Evolutionary conservation across 768 basidiomycete genomes (phyloP).

Genomic region (Agrocybe pediades): DNA sequence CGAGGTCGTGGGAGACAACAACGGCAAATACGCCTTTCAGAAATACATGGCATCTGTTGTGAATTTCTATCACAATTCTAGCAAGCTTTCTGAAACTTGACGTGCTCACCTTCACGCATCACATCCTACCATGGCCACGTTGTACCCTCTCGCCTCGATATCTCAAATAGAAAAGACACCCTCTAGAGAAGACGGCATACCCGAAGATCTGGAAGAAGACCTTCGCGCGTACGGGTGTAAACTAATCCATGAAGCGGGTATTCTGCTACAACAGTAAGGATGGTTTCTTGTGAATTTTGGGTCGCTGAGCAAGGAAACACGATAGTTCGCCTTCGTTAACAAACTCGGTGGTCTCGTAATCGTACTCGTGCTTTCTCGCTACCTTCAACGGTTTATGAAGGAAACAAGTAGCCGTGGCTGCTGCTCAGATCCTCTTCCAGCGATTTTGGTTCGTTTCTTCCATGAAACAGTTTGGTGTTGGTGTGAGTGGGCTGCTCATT

Average conservation of each 20-base stretch:
- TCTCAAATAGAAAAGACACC: constrained; percentile 80
- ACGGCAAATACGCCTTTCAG: too few relatives aligned
- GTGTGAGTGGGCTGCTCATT: constrained; percentile 50
- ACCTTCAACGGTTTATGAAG: constrained; percentile 34
- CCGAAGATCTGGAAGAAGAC: constrained; percentile 81
- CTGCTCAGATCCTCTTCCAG: constrained; percentile 95
- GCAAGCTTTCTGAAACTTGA: too few relatives aligned
- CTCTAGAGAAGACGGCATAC: constrained; percentile 81
- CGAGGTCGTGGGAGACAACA: too few relatives aligned
- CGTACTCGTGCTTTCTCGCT: background rate
- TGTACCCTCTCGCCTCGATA: constrained; percentile 84
- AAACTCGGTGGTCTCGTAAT: constrained; percentile 1
- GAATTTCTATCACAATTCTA: too few relatives aligned
- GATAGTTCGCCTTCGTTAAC: background rate
- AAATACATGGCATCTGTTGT: too few relatives aligned
- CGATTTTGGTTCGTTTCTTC: constrained; percentile 96
- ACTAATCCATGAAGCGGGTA: constrained; percentile 92
- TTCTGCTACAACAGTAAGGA: constrained; percentile 84
- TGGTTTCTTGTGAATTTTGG: background rate
- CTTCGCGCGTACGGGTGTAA: constrained; percentile 90
- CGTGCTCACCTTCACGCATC: too few relatives aligned
- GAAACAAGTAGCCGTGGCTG: constrained; percentile 96
- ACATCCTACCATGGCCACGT: constrained; percentile 45
- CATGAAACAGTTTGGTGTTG: constrained; percentile 92
- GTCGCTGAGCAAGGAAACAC: background rate